Conservation (phyloP, 2,329 filamentous ascomycete genomes). For the Exserohilum turcica region DNA sequence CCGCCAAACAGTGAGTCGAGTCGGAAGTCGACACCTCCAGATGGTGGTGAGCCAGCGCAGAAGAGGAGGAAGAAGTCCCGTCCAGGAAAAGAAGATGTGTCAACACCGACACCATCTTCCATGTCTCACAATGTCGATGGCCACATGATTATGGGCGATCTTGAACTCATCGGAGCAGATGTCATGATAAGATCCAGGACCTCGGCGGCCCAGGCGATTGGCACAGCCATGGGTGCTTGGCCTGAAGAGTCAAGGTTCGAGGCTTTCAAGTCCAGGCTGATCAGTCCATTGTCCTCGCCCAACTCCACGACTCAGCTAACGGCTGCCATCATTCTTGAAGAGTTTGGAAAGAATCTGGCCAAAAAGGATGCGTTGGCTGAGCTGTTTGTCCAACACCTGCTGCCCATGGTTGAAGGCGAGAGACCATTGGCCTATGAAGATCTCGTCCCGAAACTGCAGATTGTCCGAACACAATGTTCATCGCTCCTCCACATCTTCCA, state of each 20-base stretch:
- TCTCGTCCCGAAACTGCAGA: constrained; percentile 85
- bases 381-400: constrained; percentile 68
- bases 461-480: constrained; percentile 88
- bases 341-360: constrained; percentile 69
- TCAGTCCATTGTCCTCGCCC: constrained; percentile 71
- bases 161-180: constrained; percentile 90
- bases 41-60: constrained; percentile 61
- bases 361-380: constrained; percentile 57
- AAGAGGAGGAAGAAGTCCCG: constrained; percentile 85
- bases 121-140: constrained; percentile 86
- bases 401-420: constrained; percentile 78
- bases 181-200: constrained; percentile 86
- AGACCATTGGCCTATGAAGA: constrained; percentile 85
- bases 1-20: constrained; percentile 39
- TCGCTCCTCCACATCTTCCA: constrained; percentile 89
- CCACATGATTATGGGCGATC: constrained; percentile 95
- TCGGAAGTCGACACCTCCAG: constrained; percentile 42
- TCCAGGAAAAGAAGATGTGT: constrained; percentile 65
- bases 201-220: constrained; percentile 84
- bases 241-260: constrained; percentile 65
- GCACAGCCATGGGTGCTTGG: constrained; percentile 78
- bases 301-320: constrained; percentile 87
- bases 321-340: constrained; percentile 82
- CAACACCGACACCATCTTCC: constrained; percentile 63
- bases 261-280: constrained; percentile 67